Base-by-base conservation (phyloP, 2,329 filamentous ascomycete species). In the Hymenoscyphus repandus region DNA sequence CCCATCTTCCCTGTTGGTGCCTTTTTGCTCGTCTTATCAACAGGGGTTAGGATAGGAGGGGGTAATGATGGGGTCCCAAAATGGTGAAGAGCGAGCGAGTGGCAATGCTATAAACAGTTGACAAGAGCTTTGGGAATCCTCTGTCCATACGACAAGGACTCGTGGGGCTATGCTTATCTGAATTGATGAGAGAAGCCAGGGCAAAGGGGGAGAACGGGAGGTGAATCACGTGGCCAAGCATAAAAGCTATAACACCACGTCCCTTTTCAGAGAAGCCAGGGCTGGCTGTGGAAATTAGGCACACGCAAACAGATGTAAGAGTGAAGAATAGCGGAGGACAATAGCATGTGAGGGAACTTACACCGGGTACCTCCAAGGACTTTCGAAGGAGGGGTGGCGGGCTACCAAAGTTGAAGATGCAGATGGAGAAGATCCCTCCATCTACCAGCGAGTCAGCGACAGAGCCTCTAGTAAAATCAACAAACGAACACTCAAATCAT, bases 171-270 rank as follows among this genome's bases (percentile, higher is more conserved):
- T 15, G 39, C 47, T 27, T 49, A 43, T 43, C 31, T 6, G 39
- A 41, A 20, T 32, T 40, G 36, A 47, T 33, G 37, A 46, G 32
- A 47, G 5, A 32, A 7, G 31, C 20, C 13, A 47, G 18, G 38
- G 20, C 22, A 27, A 27, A 13, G 36, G 37, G 22, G 27, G 20
- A 33, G 20, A 22, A 27, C 22, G 22, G 22, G 22, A 47, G 36
- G 45, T 36, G 37, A 17, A 32, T 47, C 37, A 47, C 45, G 45
- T 47, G 45, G 22, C 22, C 22, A 27, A 27, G 22, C 7, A 27
- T 41, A 27, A 27, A 27, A 27, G 15, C 18, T 20, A 41, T 20
- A 17, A 17, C 12, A 22, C 39, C 17, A 41, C 12, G 5, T 41
- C n/a, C 18, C 27, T 22, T 41, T 22, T 10, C 36, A n/a, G 36